phyloP scores from a whole-genome alignment of 768 basidiomycete species.

The Russula emetica region DNA sequence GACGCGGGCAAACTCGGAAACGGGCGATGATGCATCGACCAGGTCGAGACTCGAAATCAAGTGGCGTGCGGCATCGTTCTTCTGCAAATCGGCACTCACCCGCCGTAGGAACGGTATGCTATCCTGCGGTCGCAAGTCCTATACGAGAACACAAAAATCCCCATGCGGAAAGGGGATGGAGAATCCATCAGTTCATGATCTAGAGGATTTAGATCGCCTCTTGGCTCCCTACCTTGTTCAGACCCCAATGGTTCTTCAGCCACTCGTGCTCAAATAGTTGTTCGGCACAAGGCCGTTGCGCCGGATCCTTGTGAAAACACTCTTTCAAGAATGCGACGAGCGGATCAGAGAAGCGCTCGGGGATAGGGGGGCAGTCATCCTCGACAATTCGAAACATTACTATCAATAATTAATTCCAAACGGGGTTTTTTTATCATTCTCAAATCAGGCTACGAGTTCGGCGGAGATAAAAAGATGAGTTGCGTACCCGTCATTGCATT shows the following conservation, averaged over 20 bases:
- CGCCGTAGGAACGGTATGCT: slow-evolving; percentile 93
- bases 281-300: slow-evolving; percentile 77
- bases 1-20: slow-evolving; percentile 17
- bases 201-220: neutral
- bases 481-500: slow-evolving; percentile 83
- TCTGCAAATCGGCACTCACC: slow-evolving; percentile 81
- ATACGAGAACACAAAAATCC: neutral
- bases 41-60: slow-evolving; percentile 41
- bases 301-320: slow-evolving; percentile 90
- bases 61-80: slow-evolving; percentile 58
- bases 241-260: slow-evolving; percentile 76
- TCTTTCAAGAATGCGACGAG: slow-evolving; percentile 75
- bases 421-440: neutral
- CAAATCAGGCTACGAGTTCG: neutral
- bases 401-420: slow-evolving; percentile 30
- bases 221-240: slow-evolving; percentile 57
- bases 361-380: slow-evolving; percentile 83
- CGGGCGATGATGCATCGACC: slow-evolving; percentile 40
- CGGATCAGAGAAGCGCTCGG: slow-evolving; percentile 69
- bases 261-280: slow-evolving; percentile 86
- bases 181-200: slow-evolving; percentile 1
- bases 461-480: neutral
- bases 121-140: slow-evolving; percentile 88
- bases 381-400: slow-evolving; percentile 99
- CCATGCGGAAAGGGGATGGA: neutral